Evolutionary conservation across 148 eudicot genomes (phyloP).

Genomic region (Hydrangea macrophylla): DNA sequence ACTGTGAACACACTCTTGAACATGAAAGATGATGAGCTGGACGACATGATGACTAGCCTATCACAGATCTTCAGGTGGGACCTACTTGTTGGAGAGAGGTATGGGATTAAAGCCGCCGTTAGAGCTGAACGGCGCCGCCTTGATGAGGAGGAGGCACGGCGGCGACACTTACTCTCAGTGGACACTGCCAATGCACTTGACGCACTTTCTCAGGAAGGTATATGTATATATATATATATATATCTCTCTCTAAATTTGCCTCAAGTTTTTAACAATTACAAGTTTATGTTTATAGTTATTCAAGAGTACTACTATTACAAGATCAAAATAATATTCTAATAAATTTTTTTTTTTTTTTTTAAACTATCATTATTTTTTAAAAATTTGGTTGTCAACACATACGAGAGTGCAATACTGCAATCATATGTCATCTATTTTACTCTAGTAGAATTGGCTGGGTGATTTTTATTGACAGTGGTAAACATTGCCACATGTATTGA

Average conservation of each 20-base stretch:
- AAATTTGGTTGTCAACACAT: no score
- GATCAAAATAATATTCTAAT: neutral
- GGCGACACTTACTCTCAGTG: conserved; percentile 43
- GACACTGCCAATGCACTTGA: conserved; percentile 55
- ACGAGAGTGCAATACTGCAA: no score
- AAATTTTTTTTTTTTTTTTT: neutral
- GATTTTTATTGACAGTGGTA: no score
- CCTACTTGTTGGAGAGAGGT: conserved; percentile 85
- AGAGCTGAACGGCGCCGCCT: conserved; percentile 80
- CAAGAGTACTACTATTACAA: no score
- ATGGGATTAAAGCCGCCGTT: conserved; percentile 83
- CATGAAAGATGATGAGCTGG: conserved; percentile 92
- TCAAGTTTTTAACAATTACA: no score
- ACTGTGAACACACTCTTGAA: conserved; percentile 76
- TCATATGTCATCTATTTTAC: no score
- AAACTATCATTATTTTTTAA: neutral
- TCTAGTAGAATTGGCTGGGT: no score
- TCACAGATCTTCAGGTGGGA: conserved; percentile 82
- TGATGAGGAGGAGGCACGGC: conserved; percentile 64
- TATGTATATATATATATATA: neutral
- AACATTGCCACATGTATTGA: no score
- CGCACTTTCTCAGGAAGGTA: conserved; percentile 91
- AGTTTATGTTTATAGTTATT: no score
- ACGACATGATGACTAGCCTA: conserved; percentile 87
- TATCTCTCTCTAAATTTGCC: no score